Conservation (phyloP, 257 asterid genomes). For the Jasminum sambac region DNA sequence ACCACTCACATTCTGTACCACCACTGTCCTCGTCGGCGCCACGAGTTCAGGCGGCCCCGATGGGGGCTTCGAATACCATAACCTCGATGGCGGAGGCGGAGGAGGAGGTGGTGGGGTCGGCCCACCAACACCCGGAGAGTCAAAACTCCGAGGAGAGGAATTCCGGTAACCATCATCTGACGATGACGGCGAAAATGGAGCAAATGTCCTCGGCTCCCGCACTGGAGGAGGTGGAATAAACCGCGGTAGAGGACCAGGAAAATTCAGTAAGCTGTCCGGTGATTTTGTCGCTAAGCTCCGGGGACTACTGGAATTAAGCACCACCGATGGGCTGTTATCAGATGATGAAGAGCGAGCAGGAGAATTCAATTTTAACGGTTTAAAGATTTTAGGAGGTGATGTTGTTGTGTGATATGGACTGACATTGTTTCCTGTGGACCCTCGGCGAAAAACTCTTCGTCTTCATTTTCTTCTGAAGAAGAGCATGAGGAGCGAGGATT, state of each 20-base stretch:
- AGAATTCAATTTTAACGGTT: constrained; percentile 41
- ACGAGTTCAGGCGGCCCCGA: constrained; percentile 65
- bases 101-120: constrained; percentile 43
- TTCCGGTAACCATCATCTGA: constrained; percentile 46
- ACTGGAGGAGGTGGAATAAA: constrained; percentile 58
- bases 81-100: constrained; percentile 48
- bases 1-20: constrained; percentile 23
- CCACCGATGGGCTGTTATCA: constrained; percentile 57
- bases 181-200: constrained; percentile 61
- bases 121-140: constrained; percentile 38
- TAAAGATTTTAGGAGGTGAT: constrained; percentile 32
- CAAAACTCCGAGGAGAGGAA: constrained; percentile 59
- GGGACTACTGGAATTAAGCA: constrained; percentile 53
- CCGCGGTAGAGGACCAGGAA: constrained; percentile 51
- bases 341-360: constrained; percentile 49
- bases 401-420: constrained; percentile 35
- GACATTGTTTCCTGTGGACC: constrained; percentile 43
- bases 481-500: constrained; percentile 22
- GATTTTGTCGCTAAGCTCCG: constrained; percentile 60
- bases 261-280: constrained; percentile 61
- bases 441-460: constrained; percentile 61
- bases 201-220: constrained; percentile 37
- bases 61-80: constrained; percentile 37
- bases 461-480: constrained; percentile 38
- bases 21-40: constrained; percentile 49